Percentiles rank a stretch among this genome's conserved stretches.
Conservation (phyloP, 1,284 basidiomycete species). For the Moniliophthora roreri region DNA sequence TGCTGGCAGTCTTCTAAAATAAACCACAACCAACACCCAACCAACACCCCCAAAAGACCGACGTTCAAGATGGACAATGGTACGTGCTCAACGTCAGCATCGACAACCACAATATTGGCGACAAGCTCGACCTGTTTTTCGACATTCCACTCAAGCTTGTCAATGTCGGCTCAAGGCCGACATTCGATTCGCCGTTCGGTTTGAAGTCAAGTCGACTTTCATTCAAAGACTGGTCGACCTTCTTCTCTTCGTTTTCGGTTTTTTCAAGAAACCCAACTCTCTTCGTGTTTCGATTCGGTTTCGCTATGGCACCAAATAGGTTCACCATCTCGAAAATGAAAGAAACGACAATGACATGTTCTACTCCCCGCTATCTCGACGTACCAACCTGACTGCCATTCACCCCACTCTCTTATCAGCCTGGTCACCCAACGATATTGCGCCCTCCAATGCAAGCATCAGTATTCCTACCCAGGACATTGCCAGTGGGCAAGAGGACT, state of each 20-base stretch:
- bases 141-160: constrained; percentile 23
- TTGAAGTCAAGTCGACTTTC: constrained; percentile 9
- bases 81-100: constrained; percentile 69
- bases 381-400: constrained; percentile 4
- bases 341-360: not conserved
- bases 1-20: constrained; percentile 2
- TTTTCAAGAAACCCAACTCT: constrained; percentile 7
- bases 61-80: constrained; percentile 65
- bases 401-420: constrained; percentile 40
- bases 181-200: constrained; percentile 12
- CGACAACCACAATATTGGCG: constrained; percentile 36
- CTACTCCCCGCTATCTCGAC: not conserved
- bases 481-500: constrained; percentile 35
- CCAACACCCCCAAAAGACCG: constrained; percentile 20
- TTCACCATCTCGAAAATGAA: constrained; percentile 4
- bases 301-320: not conserved
- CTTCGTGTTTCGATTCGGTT: constrained; percentile 2
- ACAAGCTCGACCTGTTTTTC: constrained; percentile 33
- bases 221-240: constrained; percentile 3
- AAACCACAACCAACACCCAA: constrained; percentile 3
- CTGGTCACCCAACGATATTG: constrained; percentile 80
- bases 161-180: constrained; percentile 33
- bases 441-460: constrained; percentile 58
- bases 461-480: constrained; percentile 65
- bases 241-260: constrained; percentile 9